Percentiles rank a stretch among this genome's conserved stretches.
Evolutionary conservation across 2,329 filamentous ascomycete genomes (phyloP).

Genomic region (Alternaria sp.): DNA sequence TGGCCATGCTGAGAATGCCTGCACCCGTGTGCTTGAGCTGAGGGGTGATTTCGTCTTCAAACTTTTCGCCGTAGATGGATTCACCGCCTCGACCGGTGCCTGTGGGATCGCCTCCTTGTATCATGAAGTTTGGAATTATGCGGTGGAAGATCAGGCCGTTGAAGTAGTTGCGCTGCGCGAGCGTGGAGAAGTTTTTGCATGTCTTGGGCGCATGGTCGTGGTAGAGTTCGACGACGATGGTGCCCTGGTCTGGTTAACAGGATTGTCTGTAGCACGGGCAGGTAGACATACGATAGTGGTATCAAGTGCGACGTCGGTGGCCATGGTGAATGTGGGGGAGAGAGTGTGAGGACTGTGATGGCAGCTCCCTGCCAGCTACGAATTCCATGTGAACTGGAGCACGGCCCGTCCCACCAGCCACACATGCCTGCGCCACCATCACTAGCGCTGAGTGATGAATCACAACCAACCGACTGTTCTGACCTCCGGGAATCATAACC

Average conservation of each 20-base stretch:
- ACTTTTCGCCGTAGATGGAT: conserved; percentile 92
- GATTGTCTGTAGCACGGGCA: rapidly evolving
- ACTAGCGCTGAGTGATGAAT: conserved; percentile 30
- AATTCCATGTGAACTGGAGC: conserved; percentile 8
- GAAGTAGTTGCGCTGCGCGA: conserved; percentile 87
- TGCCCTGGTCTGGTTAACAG: conserved; percentile 66
- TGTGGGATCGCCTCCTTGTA: conserved; percentile 93
- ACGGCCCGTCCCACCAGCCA: conserved; percentile 24
- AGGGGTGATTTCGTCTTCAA: conserved; percentile 87
- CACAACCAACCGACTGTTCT: conserved; percentile 19
- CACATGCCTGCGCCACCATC: conserved; percentile 21
- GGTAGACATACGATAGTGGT: conserved; percentile 57
- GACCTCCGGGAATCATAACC: conserved; percentile 9
- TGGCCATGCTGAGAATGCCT: conserved; percentile 96
- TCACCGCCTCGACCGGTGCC: conserved; percentile 89
- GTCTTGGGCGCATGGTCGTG: conserved; percentile 86
- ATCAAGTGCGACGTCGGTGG: conserved; percentile 79
- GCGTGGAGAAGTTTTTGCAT: conserved; percentile 85
- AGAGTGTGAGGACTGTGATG: conserved; percentile 32
- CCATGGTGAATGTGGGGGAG: conserved; percentile 33
- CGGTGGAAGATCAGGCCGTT: conserved; percentile 87
- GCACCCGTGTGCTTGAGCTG: conserved; percentile 90
- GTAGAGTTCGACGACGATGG: conserved; percentile 90
- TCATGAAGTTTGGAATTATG: conserved; percentile 95
- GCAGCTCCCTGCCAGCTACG: conserved; percentile 15